These are phyloP conservation scores for Heterotrichella gracilis DNA, from an alignment of 352 stramenopile genomes.

Conservation along the genomic window DNA sequence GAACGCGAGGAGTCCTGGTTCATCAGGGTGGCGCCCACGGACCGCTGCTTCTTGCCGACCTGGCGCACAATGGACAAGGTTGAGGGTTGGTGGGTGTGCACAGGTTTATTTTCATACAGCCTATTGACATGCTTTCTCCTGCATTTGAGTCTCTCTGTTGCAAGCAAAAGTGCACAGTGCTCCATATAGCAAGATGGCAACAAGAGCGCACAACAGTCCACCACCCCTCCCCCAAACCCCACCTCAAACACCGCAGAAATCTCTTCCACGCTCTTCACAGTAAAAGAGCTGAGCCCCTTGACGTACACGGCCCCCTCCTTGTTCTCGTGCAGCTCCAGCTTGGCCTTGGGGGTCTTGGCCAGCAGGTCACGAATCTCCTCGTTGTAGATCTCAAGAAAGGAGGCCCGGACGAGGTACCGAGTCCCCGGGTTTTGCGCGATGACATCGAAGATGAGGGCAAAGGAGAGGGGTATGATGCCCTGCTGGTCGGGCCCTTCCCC, in stretches of 20 bases:
- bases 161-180: too few species aligned
- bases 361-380: constrained; percentile 76
- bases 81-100: too few species aligned
- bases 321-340: constrained; percentile 51
- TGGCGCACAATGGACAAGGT: constrained; percentile 24
- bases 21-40: constrained; percentile 72
- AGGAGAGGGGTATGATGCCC: constrained; percentile 49
- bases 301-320: constrained; percentile 47
- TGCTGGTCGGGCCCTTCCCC: constrained; percentile 28
- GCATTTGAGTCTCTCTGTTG: too few species aligned
- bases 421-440: constrained; percentile 18
- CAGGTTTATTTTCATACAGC: too few species aligned
- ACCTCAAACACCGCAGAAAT: constrained; percentile 39
- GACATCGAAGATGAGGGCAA: constrained; percentile 54
- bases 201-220: too few species aligned
- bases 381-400: constrained; percentile 93
- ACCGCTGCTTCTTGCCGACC: constrained; percentile 24
- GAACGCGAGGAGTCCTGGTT: constrained; percentile 69
- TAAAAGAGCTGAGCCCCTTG: constrained; percentile 37
- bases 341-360: constrained; percentile 32
- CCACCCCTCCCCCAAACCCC: too few species aligned
- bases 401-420: constrained; percentile 52
- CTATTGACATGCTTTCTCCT: too few species aligned
- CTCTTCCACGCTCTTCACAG: constrained; percentile 33
- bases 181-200: too few species aligned